phyloP scores from a whole-genome alignment of 495 filamentous ascomycete genomes.

The Tuber indicum region DNA sequence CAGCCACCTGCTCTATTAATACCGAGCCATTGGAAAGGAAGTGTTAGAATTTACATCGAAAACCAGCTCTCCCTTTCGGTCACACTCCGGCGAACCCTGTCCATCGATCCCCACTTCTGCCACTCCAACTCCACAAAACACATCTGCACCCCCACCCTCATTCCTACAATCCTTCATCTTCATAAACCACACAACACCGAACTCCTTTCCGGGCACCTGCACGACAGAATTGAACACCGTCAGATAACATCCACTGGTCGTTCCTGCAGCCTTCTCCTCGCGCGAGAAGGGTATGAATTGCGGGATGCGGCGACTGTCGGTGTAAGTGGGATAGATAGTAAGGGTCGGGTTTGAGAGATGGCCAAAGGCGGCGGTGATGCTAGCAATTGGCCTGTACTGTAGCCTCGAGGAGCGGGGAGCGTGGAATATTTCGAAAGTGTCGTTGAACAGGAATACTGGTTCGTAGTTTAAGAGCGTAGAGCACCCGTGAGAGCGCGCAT shows the following conservation, averaged over 20 bases:
- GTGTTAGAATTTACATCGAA: constrained; percentile 16
- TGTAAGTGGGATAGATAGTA: constrained; percentile 11
- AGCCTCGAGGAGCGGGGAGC: background rate
- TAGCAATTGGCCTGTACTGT: background rate
- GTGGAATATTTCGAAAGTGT: background rate
- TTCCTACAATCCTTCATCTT: constrained; percentile 9
- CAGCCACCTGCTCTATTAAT: background rate
- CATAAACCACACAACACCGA: constrained; percentile 21
- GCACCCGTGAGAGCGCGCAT: constrained; percentile 12
- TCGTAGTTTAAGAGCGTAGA: constrained; percentile 14
- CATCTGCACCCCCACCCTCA: background rate
- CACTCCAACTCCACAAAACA: constrained; percentile 22
- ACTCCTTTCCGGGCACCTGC: constrained; percentile 6
- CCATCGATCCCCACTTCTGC: constrained; percentile 17
- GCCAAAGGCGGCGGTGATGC: constrained; percentile 17
- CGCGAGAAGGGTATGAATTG: constrained; percentile 27
- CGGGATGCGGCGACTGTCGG: background rate
- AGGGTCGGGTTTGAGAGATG: background rate
- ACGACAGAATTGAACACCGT: constrained; percentile 13
- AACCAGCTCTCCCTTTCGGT: constrained; percentile 9
- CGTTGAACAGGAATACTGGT: constrained; percentile 16
- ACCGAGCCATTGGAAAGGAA: background rate
- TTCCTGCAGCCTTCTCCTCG: background rate
- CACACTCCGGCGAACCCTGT: constrained; percentile 1
- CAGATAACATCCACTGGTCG: constrained; percentile 3